These are phyloP conservation scores for Phalaenopsis equestris DNA, from an alignment of 106 monocot genomes.

Conservation along the genomic window DNA sequence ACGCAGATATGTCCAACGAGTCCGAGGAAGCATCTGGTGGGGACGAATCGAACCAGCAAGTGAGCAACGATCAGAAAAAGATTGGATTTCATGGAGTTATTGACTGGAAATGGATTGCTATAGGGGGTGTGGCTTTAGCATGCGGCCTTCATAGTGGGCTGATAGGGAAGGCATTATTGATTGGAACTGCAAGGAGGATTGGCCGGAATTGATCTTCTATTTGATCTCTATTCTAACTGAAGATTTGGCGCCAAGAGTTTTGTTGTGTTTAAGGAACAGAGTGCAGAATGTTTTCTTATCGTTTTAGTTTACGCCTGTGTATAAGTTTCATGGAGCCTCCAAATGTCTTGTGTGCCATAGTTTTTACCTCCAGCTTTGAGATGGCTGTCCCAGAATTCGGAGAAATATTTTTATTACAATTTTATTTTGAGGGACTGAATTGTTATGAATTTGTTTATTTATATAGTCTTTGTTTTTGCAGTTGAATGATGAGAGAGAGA, in stretches of 20 bases:
- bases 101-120: slow-evolving; percentile 78
- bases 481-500: neutral
- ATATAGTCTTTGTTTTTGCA: neutral
- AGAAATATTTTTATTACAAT: neutral
- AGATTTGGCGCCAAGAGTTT: neutral
- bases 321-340: neutral
- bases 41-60: neutral
- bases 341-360: neutral
- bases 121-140: slow-evolving; percentile 69
- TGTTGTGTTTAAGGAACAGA: neutral
- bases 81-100: slow-evolving; percentile 23
- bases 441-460: neutral
- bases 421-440: neutral
- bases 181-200: slow-evolving; percentile 68
- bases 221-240: neutral
- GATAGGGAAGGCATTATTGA: slow-evolving; percentile 50
- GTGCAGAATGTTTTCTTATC: neutral
- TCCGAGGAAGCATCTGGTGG: slow-evolving; percentile 2
- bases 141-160: slow-evolving; percentile 64
- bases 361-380: neutral
- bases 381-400: neutral
- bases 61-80: neutral
- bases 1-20: slow-evolving; percentile 12
- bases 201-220: slow-evolving; percentile 27
- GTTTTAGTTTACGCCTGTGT: neutral